A percentile compares a stretch with the other conserved stretches of the same genome.
These are phyloP conservation scores for Mucuna pruriens DNA, from an alignment of 306 rosid genomes.

Conservation along the genomic window DNA sequence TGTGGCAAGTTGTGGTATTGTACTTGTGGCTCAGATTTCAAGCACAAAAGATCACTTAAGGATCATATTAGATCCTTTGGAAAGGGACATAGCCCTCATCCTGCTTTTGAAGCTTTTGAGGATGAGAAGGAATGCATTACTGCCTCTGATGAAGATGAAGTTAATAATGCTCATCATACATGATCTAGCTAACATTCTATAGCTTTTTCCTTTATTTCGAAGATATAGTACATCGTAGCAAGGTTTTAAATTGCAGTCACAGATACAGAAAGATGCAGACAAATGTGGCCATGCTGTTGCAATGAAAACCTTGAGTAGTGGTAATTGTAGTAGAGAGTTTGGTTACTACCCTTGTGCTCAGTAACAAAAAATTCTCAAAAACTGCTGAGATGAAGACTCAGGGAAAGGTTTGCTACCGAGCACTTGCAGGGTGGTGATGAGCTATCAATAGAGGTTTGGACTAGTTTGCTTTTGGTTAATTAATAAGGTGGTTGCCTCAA, in stretches of 20 bases:
- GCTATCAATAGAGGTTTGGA: conserved; percentile 19
- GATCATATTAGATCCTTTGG: conserved; percentile 91
- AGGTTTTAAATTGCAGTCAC: not conserved
- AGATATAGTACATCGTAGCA: not conserved
- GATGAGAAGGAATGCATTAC: conserved; percentile 75
- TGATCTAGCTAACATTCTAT: conserved; percentile 28
- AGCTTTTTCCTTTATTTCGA: not conserved
- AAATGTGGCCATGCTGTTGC: not conserved
- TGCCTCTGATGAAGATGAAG: conserved; percentile 64
- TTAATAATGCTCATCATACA: conserved; percentile 30
- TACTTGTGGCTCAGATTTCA: conserved; percentile 93
- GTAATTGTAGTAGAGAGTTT: not conserved
- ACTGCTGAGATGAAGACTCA: conserved; percentile 36
- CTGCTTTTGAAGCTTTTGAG: conserved; percentile 59
- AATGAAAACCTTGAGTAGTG: not conserved
- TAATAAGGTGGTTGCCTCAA: conserved; percentile 57
- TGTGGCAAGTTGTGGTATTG: conserved; percentile 98
- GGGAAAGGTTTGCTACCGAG: conserved; percentile 83
- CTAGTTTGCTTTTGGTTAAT: conserved; percentile 34
- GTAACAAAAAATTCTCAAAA: conserved; percentile 75
- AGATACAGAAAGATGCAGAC: not conserved
- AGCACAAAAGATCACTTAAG: conserved; percentile 92
- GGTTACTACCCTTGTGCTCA: conserved; percentile 73
- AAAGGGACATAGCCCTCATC: conserved; percentile 64
- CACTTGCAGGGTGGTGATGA: conserved; percentile 52